Base-by-base conservation (phyloP, 768 basidiomycete genomes). In the Myochromella boudieri region DNA sequence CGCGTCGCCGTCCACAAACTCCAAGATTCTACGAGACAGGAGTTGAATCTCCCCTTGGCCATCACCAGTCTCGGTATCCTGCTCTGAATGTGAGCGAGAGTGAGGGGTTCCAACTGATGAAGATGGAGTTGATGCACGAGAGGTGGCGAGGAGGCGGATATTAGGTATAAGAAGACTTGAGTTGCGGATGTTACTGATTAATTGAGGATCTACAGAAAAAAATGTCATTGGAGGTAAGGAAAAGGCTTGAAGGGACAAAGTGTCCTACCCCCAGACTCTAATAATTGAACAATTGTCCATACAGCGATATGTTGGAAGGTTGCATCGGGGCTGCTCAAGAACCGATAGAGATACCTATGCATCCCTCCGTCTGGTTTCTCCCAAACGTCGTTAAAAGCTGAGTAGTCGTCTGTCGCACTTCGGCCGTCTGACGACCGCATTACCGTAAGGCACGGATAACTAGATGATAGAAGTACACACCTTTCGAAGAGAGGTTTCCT, bases 261-360 rank as follows among this genome's bases (percentile, higher is more conserved):
- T 14, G 1, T 55, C 72, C 33, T 54, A 90, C 88, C 91, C 51
- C 91, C 90, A n/a, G 95, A 95, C 64, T 99, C 97, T 21, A 99
- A 76, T 17, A 99, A 71, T 62, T 99, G 97, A 20, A 97, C 95
- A 55, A 98, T 95, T 0, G 97, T 97, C 97, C 97, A 99, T 34
- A 99, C 94, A 26, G 97, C 97, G 53, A 98, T 99, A 62, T 99
- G 97, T 66, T 97, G 95, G 85, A 99, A 99, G 1, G 97, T 99
- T 11, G 91, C 87, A 60, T 99, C 97, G 5, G 88, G 74, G 60
- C 91, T 95, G 32, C 83, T 91, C 57, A 99, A 69, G 82, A 99
- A 99, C 36, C 91, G 82, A 62, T 91, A 87, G 34, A 99, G 76
- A 68, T 99, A 99, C 50, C 80, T 81, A 65, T 97, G 95, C 78